phyloP scores from a whole-genome alignment of 2,329 filamentous ascomycete species.

The Beauveria brongniartii region DNA sequence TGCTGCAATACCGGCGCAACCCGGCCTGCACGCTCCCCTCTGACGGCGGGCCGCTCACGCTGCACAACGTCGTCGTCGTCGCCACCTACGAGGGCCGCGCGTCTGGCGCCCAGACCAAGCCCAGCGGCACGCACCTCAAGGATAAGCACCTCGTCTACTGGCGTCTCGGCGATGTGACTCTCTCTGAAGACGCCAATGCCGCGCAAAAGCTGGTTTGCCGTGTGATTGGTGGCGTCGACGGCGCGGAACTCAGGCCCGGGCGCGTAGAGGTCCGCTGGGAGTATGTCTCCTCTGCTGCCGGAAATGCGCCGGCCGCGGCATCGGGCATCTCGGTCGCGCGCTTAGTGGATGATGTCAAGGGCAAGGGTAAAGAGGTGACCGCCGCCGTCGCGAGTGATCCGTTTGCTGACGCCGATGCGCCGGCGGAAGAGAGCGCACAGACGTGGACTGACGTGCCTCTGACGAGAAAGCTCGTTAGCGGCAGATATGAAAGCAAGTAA shows the following conservation, averaged over 20 bases:
- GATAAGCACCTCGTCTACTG: constrained; percentile 74
- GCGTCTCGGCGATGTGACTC: constrained; percentile 67
- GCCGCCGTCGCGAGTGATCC: constrained; percentile 40
- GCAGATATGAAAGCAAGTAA: constrained; percentile 58
- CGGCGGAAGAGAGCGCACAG: constrained; percentile 17
- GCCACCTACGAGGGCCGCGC: constrained; percentile 64
- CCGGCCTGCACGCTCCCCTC: constrained; percentile 46
- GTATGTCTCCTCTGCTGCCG: constrained; percentile 31
- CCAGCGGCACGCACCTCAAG: constrained; percentile 68
- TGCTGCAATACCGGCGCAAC: constrained; percentile 80
- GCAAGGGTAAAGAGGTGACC: constrained; percentile 41
- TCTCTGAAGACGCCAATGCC: constrained; percentile 49
- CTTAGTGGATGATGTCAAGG: constrained; percentile 29
- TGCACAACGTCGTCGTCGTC: constrained; percentile 67
- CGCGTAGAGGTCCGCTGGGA: constrained; percentile 82
- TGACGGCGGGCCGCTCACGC: constrained; percentile 28
- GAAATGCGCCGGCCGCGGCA: constrained; percentile 19
- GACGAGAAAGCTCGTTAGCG: constrained; percentile 61
- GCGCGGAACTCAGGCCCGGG: constrained; percentile 61
- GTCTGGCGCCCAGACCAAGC: constrained; percentile 66
- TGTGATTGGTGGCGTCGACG: constrained; percentile 60
- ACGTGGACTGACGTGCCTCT: constrained; percentile 61
- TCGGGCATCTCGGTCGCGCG: constrained; percentile 61
- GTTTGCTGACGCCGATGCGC: constrained; percentile 49
- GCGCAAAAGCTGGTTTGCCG: constrained; percentile 73